These are phyloP conservation scores for Suhomyces wounanorum DNA, from an alignment of 1,139 yeast genomes.

Conservation along the genomic window DNA sequence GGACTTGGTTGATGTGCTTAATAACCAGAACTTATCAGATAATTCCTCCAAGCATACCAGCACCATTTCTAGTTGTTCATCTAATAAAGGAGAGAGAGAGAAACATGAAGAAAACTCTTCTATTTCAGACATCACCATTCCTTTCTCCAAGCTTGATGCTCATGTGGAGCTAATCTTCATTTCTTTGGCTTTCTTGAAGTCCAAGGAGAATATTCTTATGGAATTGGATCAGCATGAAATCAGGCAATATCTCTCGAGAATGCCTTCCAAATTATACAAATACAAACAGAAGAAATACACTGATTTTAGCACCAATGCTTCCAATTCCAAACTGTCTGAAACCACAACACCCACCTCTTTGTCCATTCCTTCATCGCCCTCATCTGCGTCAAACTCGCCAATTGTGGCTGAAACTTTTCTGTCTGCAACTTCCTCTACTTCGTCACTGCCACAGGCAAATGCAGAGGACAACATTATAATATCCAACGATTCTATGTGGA, in stretches of 20 bases:
- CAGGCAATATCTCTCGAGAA: constrained; percentile 69
- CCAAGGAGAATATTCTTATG: constrained; percentile 73
- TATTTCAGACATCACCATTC: constrained; percentile 31
- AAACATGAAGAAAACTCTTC: not conserved
- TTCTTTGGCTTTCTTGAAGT: constrained; percentile 75
- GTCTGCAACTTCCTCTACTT: constrained; percentile 7
- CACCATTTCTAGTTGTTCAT: constrained; percentile 2
- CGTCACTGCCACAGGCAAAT: constrained; percentile 7
- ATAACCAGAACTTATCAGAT: constrained; percentile 11
- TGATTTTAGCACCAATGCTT: constrained; percentile 3
- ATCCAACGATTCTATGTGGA: constrained; percentile 38
- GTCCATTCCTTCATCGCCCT: constrained; percentile 14
- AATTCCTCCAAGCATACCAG: constrained; percentile 17
- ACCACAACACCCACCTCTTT: constrained; percentile 14
- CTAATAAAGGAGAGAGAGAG: constrained; percentile 9
- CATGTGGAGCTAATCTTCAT: constrained; percentile 78
- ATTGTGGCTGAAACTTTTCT: constrained; percentile 10
- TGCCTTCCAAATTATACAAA: constrained; percentile 46
- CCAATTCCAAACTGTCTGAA: constrained; percentile 12
- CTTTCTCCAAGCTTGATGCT: constrained; percentile 71
- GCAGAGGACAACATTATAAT: constrained; percentile 22
- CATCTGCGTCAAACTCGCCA: constrained; percentile 12
- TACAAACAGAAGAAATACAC: constrained; percentile 31
- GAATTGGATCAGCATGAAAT: constrained; percentile 92
- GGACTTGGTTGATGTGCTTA: constrained; percentile 35